phyloP scores from a whole-genome alignment of 2,329 filamentous ascomycete genomes.

The Nigrograna mackinnonii region DNA sequence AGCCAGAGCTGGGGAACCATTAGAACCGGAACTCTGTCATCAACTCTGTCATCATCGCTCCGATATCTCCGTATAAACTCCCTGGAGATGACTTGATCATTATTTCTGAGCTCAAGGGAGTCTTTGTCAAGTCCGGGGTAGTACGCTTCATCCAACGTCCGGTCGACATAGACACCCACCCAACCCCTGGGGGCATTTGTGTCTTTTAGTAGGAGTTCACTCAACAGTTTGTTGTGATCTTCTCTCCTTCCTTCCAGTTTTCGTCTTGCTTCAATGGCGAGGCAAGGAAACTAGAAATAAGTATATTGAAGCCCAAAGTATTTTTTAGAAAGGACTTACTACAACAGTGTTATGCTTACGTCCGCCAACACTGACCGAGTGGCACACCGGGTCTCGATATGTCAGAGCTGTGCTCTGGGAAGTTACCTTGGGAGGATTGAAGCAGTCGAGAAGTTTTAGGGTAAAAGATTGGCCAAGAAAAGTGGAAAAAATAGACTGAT shows the following conservation, averaged over 20 bases:
- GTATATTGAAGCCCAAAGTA: neutral
- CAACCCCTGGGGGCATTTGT: neutral
- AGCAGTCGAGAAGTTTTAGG: neutral
- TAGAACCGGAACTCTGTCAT: too few species aligned
- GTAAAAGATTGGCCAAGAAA: neutral
- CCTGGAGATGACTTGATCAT: conserved; percentile 2
- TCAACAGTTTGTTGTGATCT: neutral
- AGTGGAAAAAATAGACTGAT: neutral
- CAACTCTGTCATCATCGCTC: too few species aligned
- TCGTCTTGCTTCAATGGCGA: neutral
- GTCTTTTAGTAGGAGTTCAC: neutral
- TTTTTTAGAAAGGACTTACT: neutral
- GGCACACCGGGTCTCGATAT: neutral
- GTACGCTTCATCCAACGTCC: conserved; percentile 5
- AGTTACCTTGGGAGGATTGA: neutral
- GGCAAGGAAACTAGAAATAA: neutral
- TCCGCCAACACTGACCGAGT: neutral
- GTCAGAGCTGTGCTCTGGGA: neutral
- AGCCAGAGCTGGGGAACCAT: conserved; percentile 7
- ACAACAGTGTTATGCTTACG: neutral
- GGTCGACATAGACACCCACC: neutral
- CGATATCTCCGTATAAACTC: neutral
- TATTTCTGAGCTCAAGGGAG: neutral
- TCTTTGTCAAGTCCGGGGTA: conserved; percentile 1
- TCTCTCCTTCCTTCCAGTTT: neutral